Conservation (phyloP, 2,329 filamentous ascomycete genomes). For the Xylaria sp. region DNA sequence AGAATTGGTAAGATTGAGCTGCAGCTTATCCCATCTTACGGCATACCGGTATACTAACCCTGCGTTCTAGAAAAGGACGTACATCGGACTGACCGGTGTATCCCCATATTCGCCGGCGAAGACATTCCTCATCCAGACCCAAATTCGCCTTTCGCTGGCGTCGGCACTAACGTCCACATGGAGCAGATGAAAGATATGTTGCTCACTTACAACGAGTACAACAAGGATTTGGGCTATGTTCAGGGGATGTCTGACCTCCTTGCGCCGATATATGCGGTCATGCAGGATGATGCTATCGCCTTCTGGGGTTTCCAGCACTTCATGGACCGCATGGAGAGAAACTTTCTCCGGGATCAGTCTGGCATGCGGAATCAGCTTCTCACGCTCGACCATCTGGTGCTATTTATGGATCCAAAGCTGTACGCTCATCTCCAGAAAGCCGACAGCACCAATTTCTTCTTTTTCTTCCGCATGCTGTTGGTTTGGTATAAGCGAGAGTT, state of each 20-base stretch:
- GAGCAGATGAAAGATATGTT: constrained; percentile 99
- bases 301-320: constrained; percentile 96
- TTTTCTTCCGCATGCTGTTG: constrained; percentile 98
- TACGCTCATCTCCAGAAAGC: constrained; percentile 84
- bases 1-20: constrained; percentile 70
- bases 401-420: constrained; percentile 92
- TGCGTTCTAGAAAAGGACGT: constrained; percentile 81
- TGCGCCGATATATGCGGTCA: constrained; percentile 90
- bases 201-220: constrained; percentile 97
- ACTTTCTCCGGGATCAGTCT: constrained; percentile 91
- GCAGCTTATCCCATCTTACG: neutral
- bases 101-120: constrained; percentile 93
- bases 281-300: constrained; percentile 93
- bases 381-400: constrained; percentile 88
- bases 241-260: constrained; percentile 98
- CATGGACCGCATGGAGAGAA: constrained; percentile 97
- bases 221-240: constrained; percentile 90
- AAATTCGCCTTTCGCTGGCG: constrained; percentile 86
- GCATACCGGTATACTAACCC: constrained; percentile 18
- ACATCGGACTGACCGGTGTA: constrained; percentile 88
- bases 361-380: constrained; percentile 91
- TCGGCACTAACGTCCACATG: constrained; percentile 92
- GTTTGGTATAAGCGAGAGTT: constrained; percentile 99
- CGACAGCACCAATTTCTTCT: constrained; percentile 98
- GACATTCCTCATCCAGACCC: constrained; percentile 96